Conservation (phyloP, 1,284 basidiomycete genomes). For the Ustilago loliicola region DNA sequence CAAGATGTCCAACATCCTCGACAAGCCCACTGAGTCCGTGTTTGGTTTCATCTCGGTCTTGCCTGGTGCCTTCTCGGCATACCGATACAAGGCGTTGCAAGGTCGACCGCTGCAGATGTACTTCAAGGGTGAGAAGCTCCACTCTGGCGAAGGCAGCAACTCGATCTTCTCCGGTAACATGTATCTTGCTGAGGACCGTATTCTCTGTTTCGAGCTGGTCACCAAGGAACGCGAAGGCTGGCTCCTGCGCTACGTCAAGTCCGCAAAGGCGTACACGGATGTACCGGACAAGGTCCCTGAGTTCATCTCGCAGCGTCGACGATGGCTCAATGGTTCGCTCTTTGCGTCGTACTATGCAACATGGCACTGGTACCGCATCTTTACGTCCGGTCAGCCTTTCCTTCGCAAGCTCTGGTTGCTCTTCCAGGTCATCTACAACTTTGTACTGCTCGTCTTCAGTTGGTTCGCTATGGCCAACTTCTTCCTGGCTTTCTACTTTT, state of each 20-base stretch:
- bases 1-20: conserved; percentile 66
- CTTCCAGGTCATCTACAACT: conserved; percentile 66
- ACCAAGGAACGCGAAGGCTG: conserved; percentile 71
- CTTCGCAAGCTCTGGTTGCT: conserved; percentile 62
- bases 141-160: conserved; percentile 51
- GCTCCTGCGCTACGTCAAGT: conserved; percentile 67
- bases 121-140: conserved; percentile 87
- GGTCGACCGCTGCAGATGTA: conserved; percentile 89
- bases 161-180: conserved; percentile 68
- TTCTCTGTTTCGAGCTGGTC: conserved; percentile 67
- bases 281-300: conserved; percentile 66
- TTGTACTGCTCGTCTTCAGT: conserved; percentile 63
- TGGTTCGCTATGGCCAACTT: conserved; percentile 66
- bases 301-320: conserved; percentile 66
- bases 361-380: conserved; percentile 66
- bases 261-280: conserved; percentile 67
- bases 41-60: conserved; percentile 94
- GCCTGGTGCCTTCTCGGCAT: conserved; percentile 91
- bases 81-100: conserved; percentile 84
- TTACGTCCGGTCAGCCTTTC: conserved; percentile 62
- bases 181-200: conserved; percentile 68
- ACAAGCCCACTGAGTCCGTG: conserved; percentile 76
- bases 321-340: conserved; percentile 68
- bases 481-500: conserved; percentile 61
- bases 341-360: conserved; percentile 65